A percentile compares a stretch with the other conserved stretches of the same genome.
phyloP scores from a whole-genome alignment of 2,329 filamentous ascomycete species.

The Exserohilum turcica region DNA sequence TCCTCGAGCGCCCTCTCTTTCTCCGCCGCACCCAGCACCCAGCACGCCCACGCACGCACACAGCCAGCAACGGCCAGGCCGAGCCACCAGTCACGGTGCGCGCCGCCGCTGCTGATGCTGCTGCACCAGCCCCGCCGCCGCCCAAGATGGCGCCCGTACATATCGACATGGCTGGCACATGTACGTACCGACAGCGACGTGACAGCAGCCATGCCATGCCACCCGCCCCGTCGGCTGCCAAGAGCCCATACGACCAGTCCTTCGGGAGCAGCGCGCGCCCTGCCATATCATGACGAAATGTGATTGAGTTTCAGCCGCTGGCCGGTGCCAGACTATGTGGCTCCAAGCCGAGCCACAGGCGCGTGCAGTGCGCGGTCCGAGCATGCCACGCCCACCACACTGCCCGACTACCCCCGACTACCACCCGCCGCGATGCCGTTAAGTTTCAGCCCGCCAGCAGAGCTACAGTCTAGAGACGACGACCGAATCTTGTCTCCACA shows the following conservation, averaged over 20 bases:
- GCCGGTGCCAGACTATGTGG: constrained; percentile 21
- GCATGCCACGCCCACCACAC: constrained; percentile 20
- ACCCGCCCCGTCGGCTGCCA: constrained; percentile 3
- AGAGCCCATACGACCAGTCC: constrained; percentile 19
- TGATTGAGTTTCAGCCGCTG: constrained; percentile 39
- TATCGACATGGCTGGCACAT: too few relatives aligned
- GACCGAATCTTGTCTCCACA: background rate
- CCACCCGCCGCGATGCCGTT: constrained; percentile 27
- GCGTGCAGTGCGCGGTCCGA: constrained; percentile 30
- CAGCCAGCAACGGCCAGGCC: constrained; percentile 20
- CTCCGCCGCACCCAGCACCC: too few relatives aligned
- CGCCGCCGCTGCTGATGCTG: too few relatives aligned
- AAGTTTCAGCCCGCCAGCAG: constrained; percentile 23
- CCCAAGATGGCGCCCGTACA: too few relatives aligned
- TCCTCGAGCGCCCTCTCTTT: too few relatives aligned
- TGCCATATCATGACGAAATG: constrained; percentile 19
- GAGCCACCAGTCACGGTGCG: too few relatives aligned
- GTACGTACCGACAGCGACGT: too few relatives aligned
- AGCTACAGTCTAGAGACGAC: background rate
- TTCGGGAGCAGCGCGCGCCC: constrained; percentile 17
- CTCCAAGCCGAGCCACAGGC: constrained; percentile 23
- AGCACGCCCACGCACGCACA: too few relatives aligned
- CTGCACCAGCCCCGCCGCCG: constrained; percentile 7
- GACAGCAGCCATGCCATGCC: too few relatives aligned
- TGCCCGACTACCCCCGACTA: constrained; percentile 32